Evolutionary conservation across 2,329 filamentous ascomycete genomes (phyloP).

Genomic region (Alternaria angustiovoidea): DNA sequence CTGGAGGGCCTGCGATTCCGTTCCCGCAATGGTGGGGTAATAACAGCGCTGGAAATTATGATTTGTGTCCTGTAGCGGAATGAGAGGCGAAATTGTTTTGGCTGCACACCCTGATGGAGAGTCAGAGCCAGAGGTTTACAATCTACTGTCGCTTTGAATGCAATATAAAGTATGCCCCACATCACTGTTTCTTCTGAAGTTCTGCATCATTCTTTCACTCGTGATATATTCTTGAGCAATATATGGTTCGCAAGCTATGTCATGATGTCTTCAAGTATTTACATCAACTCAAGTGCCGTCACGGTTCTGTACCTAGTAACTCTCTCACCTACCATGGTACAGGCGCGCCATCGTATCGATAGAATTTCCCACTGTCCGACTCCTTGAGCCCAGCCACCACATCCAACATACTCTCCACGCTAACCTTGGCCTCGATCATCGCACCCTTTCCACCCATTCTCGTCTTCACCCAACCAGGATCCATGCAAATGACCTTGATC

Average conservation of each 20-base stretch:
- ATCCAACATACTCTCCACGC: slow-evolving; percentile 52
- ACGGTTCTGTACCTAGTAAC: background rate
- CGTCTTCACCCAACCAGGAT: slow-evolving; percentile 58
- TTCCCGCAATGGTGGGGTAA: slow-evolving; percentile 28
- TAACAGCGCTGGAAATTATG: slow-evolving; percentile 23
- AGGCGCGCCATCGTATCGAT: slow-evolving; percentile 45
- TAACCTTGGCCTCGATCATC: slow-evolving; percentile 49
- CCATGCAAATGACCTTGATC: slow-evolving; percentile 50
- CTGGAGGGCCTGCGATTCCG: slow-evolving; percentile 16
- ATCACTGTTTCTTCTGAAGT: background rate
- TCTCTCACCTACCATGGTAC: slow-evolving; percentile 42
- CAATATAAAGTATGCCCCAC: background rate
- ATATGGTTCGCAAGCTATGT: background rate
- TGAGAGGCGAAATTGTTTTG: background rate
- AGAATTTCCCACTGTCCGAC: slow-evolving; percentile 50
- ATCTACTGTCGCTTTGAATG: background rate
- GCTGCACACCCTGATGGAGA: background rate
- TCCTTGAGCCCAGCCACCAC: slow-evolving; percentile 42
- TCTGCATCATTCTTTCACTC: background rate
- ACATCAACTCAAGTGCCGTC: background rate
- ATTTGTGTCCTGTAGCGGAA: slow-evolving; percentile 21
- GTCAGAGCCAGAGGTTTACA: background rate
- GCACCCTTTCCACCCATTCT: slow-evolving; percentile 55
- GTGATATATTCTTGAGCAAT: background rate
- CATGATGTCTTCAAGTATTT: background rate